These are phyloP conservation scores for Kentomonas sorsogonicus DNA, from an alignment of 208 protist species.

Conservation along the genomic window DNA sequence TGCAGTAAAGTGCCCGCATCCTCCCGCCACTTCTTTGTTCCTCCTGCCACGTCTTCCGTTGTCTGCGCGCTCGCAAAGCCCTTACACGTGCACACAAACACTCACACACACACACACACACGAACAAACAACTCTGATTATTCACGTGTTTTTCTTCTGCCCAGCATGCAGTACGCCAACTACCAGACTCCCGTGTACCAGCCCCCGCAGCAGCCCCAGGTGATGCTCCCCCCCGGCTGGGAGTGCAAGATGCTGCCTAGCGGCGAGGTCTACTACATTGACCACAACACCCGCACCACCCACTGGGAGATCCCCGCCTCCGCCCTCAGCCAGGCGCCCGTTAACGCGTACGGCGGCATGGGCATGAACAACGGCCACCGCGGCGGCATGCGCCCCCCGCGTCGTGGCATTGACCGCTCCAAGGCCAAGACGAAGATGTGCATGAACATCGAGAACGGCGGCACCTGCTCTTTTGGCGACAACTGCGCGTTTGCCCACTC, in stretches of 20 bases:
- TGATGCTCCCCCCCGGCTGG: constrained; percentile 71
- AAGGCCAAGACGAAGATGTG: constrained; percentile 91
- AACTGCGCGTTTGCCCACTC: constrained; percentile 86
- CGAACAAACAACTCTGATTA: no score
- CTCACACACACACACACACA: no score
- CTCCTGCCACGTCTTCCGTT: no score
- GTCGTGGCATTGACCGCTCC: constrained; percentile 70
- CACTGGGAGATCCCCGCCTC: constrained; percentile 69
- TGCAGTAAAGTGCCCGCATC: no score
- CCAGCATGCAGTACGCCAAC: no score
- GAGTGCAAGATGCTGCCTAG: constrained; percentile 63
- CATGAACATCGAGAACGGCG: constrained; percentile 87
- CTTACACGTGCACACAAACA: no score
- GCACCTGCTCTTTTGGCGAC: constrained; percentile 76
- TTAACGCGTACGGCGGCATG: constrained; percentile 3
- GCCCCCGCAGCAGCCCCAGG: constrained; percentile 10
- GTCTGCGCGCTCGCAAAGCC: no score
- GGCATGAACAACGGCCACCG: constrained; percentile 11
- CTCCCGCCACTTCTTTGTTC: no score
- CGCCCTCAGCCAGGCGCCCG: constrained; percentile 25
- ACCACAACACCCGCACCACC: constrained; percentile 84
- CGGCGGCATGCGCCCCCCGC: constrained; percentile 28
- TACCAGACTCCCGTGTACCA: constrained; percentile 13
- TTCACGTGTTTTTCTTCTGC: no score
- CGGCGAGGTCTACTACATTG: constrained; percentile 81